These are phyloP conservation scores for Termitomyces sp. DNA, from an alignment of 768 basidiomycete species.

Conservation along the genomic window DNA sequence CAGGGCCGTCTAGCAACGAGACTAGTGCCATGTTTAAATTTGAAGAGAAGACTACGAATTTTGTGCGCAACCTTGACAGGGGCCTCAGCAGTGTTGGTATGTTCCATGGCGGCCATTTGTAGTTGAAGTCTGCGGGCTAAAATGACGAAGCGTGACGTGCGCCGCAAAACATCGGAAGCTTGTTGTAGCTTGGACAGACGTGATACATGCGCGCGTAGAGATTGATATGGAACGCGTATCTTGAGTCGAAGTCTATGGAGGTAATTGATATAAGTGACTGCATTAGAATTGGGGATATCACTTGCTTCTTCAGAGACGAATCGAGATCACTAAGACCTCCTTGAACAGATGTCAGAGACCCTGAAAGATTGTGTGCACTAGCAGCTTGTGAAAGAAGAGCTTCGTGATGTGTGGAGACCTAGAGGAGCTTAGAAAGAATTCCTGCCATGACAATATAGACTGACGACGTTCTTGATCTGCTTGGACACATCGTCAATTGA, in stretches of 20 bases:
- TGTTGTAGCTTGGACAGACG: conserved; percentile 78
- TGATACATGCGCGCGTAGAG: conserved; percentile 65
- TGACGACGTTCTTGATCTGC: conserved; percentile 82
- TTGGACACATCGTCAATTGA: conserved; percentile 91
- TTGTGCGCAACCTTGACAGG: conserved; percentile 42
- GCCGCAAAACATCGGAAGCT: conserved; percentile 79
- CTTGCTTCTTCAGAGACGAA: conserved; percentile 72
- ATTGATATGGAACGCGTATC: conserved; percentile 80
- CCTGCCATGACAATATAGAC: conserved; percentile 20
- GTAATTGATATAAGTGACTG: conserved; percentile 15
- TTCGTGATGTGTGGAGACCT: conserved; percentile 86
- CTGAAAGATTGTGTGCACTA: conserved; percentile 65
- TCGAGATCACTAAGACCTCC: conserved; percentile 73
- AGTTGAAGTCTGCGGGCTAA: conserved; percentile 78
- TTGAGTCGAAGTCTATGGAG: conserved; percentile 70
- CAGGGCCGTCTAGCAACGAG: conserved; percentile 45
- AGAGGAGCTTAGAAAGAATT: conserved; percentile 6
- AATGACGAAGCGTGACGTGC: conserved; percentile 81
- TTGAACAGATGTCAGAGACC: conserved; percentile 63
- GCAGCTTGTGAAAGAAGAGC: conserved; percentile 81
- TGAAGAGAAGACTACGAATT: not conserved
- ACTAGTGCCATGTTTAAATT: conserved; percentile 30
- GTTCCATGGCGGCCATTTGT: conserved; percentile 77
- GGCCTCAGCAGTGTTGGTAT: conserved; percentile 17
- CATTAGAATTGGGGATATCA: conserved; percentile 13